These are phyloP conservation scores for Entomortierella parvispora DNA, from an alignment of 192 early-diverging fungal species.

Conservation along the genomic window DNA sequence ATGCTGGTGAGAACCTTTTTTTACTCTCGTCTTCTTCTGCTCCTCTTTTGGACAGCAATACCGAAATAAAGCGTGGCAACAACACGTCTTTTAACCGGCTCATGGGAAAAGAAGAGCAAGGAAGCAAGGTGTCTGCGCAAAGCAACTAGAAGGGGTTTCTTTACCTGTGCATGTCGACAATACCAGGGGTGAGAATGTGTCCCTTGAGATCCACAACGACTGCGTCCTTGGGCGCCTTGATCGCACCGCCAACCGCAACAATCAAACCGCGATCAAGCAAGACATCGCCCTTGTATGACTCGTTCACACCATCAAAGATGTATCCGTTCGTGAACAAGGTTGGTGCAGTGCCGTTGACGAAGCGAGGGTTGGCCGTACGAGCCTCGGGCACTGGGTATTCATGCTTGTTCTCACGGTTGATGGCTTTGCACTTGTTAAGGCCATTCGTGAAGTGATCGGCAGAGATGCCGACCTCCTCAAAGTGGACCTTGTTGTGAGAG, in stretches of 20 bases:
- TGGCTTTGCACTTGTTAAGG: conserved; percentile 42
- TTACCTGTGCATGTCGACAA: conserved; percentile 79
- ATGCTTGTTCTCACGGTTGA: conserved; percentile 28
- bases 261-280: conserved; percentile 68
- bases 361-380: conserved; percentile 57
- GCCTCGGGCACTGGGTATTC: conserved; percentile 20
- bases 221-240: conserved; percentile 46
- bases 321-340: conserved; percentile 68
- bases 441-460: conserved; percentile 26
- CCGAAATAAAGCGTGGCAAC: background rate
- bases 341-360: conserved; percentile 43
- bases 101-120: too few relatives aligned
- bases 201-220: conserved; percentile 71
- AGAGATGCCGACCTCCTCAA: conserved; percentile 46
- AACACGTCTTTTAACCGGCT: background rate
- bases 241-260: conserved; percentile 50
- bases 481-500: conserved; percentile 36
- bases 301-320: conserved; percentile 65
- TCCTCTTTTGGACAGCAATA: background rate
- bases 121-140: background rate
- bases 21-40: background rate
- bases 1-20: background rate
- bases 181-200: conserved; percentile 77
- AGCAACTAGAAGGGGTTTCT: background rate
- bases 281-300: conserved; percentile 58